A percentile compares a stretch with the other conserved stretches of the same genome.
Conservation (phyloP, 2,329 filamentous ascomycete species). For the Fusarium humuli region DNA sequence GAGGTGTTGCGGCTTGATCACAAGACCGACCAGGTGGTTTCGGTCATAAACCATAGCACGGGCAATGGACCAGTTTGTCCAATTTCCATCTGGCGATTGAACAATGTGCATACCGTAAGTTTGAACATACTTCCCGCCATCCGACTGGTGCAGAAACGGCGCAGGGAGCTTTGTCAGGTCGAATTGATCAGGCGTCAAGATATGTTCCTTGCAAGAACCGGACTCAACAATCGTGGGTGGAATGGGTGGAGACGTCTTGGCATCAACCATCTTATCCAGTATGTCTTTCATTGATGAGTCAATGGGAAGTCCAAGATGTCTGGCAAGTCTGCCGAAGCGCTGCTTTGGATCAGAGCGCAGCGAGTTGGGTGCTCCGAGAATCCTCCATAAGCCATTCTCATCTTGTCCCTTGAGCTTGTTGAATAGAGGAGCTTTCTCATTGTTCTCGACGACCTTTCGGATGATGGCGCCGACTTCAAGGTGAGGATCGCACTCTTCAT, state of each 20-base stretch:
- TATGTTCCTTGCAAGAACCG: conserved; percentile 35
- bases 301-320: conserved; percentile 55
- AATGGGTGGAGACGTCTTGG: conserved; percentile 49
- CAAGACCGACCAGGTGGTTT: conserved; percentile 55
- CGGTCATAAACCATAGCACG: conserved; percentile 61
- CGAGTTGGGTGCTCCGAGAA: conserved; percentile 59
- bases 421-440: conserved; percentile 62
- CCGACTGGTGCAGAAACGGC: conserved; percentile 57
- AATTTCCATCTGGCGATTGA: conserved; percentile 58
- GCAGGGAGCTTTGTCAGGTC: conserved; percentile 55
- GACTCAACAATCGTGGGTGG: conserved; percentile 49
- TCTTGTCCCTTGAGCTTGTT: conserved; percentile 61
- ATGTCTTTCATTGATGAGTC: conserved; percentile 50
- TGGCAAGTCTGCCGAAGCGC: conserved; percentile 56
- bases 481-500: conserved; percentile 56
- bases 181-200: conserved; percentile 26
- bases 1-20: conserved; percentile 60
- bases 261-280: conserved; percentile 55
- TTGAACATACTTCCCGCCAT: conserved; percentile 64
- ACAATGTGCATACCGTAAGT: conserved; percentile 64
- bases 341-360: conserved; percentile 43
- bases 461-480: conserved; percentile 62
- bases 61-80: conserved; percentile 62
- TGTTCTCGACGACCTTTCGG: conserved; percentile 57
- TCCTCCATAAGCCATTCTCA: conserved; percentile 56